Evolutionary conservation across 1,284 basidiomycete species (phyloP).

Genomic region (Rugosomyces carneus): DNA sequence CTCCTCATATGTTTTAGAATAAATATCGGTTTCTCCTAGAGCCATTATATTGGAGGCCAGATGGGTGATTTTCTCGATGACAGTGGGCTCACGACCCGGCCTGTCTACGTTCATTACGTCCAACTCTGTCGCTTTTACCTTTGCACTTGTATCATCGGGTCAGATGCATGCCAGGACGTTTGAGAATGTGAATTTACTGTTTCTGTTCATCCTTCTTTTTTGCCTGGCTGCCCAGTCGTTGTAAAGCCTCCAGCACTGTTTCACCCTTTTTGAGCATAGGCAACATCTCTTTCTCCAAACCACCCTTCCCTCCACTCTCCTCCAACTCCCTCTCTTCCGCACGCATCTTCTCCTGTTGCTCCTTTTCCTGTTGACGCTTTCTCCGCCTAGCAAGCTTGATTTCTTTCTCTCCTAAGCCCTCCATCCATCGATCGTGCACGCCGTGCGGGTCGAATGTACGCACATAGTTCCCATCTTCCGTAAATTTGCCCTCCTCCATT

Average conservation of each 20-base stretch:
- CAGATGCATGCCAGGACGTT: conserved; percentile 3
- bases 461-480: conserved; percentile 87
- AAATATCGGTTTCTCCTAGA: conserved; percentile 77
- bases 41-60: conserved; percentile 80
- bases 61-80: conserved; percentile 76
- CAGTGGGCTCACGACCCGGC: conserved; percentile 33
- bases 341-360: conserved; percentile 61
- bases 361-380: conserved; percentile 64
- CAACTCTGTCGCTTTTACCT: conserved; percentile 28
- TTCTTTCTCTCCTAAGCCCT: conserved; percentile 78
- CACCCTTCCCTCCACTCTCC: conserved; percentile 60
- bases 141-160: conserved; percentile 25
- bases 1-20: conserved; percentile 79
- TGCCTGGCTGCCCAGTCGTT: conserved; percentile 71
- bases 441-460: conserved; percentile 86
- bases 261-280: conserved; percentile 82
- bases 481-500: conserved; percentile 96
- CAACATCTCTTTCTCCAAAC: conserved; percentile 66
- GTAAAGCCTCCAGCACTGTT: conserved; percentile 85
- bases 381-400: conserved; percentile 78
- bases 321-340: conserved; percentile 69
- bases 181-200: conserved; percentile 29
- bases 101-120: conserved; percentile 46
- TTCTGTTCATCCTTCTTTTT: conserved; percentile 49
- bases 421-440: conserved; percentile 94